A percentile compares a stretch with the other conserved stretches of the same genome.
phyloP scores from a whole-genome alignment of 1,284 basidiomycete genomes.

The Flammula alnicola region DNA sequence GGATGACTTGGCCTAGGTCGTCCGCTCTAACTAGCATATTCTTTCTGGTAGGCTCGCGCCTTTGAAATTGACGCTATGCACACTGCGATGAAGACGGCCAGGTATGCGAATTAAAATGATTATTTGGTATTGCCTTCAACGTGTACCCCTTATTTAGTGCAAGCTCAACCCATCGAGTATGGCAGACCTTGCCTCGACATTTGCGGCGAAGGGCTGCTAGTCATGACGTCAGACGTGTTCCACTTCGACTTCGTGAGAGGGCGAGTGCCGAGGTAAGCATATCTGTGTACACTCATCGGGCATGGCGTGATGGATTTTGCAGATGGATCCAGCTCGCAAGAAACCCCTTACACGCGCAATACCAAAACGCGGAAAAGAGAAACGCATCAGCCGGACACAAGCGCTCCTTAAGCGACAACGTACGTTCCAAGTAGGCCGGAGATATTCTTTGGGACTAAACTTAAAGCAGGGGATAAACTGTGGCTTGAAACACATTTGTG shows the following conservation, averaged over 20 bases:
- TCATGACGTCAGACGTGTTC: conserved; percentile 91
- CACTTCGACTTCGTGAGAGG: conserved; percentile 75
- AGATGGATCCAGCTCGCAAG: conserved; percentile 82
- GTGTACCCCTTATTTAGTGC: conserved; percentile 35
- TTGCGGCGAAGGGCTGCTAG: conserved; percentile 89
- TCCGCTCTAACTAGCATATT: too few species aligned
- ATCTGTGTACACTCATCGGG: not conserved
- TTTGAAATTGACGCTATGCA: conserved; percentile 92
- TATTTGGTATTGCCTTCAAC: not conserved
- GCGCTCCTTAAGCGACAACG: conserved; percentile 70
- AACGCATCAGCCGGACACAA: conserved; percentile 53
- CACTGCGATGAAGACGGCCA: conserved; percentile 78
- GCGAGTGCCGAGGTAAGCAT: conserved; percentile 77
- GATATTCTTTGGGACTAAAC: conserved; percentile 11
- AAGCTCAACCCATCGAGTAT: conserved; percentile 78
- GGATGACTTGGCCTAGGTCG: not conserved
- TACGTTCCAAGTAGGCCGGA: conserved; percentile 37
- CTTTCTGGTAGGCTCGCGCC: conserved; percentile 67
- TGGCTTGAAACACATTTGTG: conserved; percentile 96
- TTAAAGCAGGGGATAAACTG: conserved; percentile 67
- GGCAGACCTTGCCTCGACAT: conserved; percentile 90
- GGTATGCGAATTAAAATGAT: conserved; percentile 48
- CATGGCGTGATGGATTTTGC: not conserved
- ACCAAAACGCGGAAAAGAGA: conserved; percentile 63
- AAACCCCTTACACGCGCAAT: conserved; percentile 55